These are phyloP conservation scores for Hippophae gyantsensis DNA, from an alignment of 306 rosid species.

Conservation along the genomic window DNA sequence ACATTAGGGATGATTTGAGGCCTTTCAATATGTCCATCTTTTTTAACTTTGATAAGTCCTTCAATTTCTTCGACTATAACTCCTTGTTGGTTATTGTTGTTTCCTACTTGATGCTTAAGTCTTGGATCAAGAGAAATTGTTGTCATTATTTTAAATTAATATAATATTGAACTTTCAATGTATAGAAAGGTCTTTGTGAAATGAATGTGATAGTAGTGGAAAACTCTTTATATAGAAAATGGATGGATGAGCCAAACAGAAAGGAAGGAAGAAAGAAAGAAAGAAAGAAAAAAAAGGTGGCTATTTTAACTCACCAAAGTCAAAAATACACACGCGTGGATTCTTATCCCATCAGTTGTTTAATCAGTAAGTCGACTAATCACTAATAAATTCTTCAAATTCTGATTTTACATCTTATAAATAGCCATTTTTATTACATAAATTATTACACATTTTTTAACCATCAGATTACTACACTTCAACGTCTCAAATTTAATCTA, in stretches of 20 bases:
- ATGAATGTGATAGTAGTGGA: slow-evolving; percentile 14
- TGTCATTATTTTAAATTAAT: slow-evolving; percentile 40
- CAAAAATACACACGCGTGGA: slow-evolving; percentile 17
- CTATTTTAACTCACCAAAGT: slow-evolving; percentile 2
- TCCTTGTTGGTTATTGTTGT: slow-evolving; percentile 24
- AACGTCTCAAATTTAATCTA: too few species aligned
- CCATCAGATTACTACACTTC: too few species aligned
- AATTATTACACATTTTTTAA: too few species aligned
- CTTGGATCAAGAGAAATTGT: slow-evolving; percentile 42
- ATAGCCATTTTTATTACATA: too few species aligned
- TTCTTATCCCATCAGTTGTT: background rate
- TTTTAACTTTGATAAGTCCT: slow-evolving; percentile 60
- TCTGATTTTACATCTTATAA: background rate
- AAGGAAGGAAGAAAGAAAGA: too few species aligned
- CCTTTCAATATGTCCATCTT: slow-evolving; percentile 63
- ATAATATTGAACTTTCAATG: background rate
- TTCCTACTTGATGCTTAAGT: slow-evolving; percentile 17
- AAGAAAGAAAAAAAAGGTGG: background rate
- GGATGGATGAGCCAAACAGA: background rate
- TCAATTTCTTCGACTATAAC: slow-evolving; percentile 47
- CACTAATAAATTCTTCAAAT: background rate
- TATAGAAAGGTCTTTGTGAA: slow-evolving; percentile 18
- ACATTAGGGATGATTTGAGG: slow-evolving; percentile 48
- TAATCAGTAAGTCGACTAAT: too few species aligned
- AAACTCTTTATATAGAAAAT: slow-evolving; percentile 41